phyloP scores from a whole-genome alignment of 164 flowering plant species.

The Saururus chinensis region DNA sequence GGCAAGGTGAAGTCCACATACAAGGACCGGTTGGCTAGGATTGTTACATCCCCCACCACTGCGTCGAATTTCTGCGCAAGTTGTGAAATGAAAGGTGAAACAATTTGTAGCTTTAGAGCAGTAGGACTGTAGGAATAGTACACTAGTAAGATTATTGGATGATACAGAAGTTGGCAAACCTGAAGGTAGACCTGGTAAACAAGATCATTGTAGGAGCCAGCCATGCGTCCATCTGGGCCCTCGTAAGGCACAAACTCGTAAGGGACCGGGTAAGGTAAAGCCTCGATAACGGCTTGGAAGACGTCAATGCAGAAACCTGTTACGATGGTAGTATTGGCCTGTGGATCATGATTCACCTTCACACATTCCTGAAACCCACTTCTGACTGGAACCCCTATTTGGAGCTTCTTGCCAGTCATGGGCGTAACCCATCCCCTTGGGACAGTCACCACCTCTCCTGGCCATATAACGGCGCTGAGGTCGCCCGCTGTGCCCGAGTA shows the following conservation, averaged over 20 bases:
- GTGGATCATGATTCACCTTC: constrained; percentile 8
- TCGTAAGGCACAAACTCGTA: constrained; percentile 19
- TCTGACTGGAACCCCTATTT: constrained; percentile 28
- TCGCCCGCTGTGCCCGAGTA: not conserved
- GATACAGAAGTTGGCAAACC: too few relatives aligned
- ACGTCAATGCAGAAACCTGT: constrained; percentile 21
- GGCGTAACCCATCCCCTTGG: constrained; percentile 25
- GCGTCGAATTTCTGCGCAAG: constrained; percentile 24
- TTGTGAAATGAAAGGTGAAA: too few relatives aligned
- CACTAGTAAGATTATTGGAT: too few relatives aligned
- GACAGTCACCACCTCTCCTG: constrained; percentile 10
- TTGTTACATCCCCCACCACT: constrained; percentile 38
- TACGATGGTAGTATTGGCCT: constrained; percentile 3
- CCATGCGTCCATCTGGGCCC: constrained; percentile 4
- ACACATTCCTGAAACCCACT: constrained; percentile 15
- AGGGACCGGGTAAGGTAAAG: constrained; percentile 15
- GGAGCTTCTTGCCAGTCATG: constrained; percentile 16
- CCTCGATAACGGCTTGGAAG: constrained; percentile 9
- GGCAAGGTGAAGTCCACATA: constrained; percentile 41
- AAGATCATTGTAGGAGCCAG: constrained; percentile 20
- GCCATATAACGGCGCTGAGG: constrained; percentile 17
- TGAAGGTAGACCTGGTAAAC: constrained; percentile 22
- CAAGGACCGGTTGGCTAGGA: constrained; percentile 27
- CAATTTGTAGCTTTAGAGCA: too few relatives aligned
- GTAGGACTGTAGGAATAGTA: too few relatives aligned